Evolutionary conservation across 495 filamentous ascomycete genomes (phyloP).

Genomic region (Corynascus novoguineensis): DNA sequence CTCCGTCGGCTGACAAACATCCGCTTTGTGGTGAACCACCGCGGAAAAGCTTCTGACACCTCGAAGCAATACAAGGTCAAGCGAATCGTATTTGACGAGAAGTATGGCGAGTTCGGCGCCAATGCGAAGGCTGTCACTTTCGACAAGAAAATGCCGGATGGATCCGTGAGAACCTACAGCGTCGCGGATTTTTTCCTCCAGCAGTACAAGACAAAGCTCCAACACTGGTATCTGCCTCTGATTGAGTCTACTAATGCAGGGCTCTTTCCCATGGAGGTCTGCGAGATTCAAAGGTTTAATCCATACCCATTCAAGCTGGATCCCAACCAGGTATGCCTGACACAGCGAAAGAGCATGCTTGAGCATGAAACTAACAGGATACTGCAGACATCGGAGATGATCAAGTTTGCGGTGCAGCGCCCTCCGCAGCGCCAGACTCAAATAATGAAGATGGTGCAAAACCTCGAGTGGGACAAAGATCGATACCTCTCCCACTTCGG

Average conservation of each 20-base stretch:
- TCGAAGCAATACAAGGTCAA: constrained; percentile 58
- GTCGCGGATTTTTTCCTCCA: constrained; percentile 63
- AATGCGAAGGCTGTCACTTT: constrained; percentile 56
- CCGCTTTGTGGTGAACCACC: constrained; percentile 60
- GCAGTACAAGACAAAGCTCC: constrained; percentile 56
- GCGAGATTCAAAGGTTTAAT: constrained; percentile 54
- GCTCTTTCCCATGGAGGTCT: constrained; percentile 73
- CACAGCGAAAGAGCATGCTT: neutral
- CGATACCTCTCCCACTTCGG: constrained; percentile 61
- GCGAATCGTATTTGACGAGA: constrained; percentile 40
- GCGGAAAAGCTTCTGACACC: constrained; percentile 35
- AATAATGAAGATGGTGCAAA: constrained; percentile 58
- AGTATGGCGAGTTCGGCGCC: constrained; percentile 36
- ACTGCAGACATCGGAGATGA: constrained; percentile 69
- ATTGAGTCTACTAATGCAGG: constrained; percentile 63
- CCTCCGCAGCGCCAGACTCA: constrained; percentile 57
- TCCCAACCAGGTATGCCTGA: constrained; percentile 30
- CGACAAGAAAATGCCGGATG: constrained; percentile 48
- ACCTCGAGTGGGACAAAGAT: constrained; percentile 65
- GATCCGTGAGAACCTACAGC: constrained; percentile 38
- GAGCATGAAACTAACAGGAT: neutral
- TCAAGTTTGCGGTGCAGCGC: constrained; percentile 69
- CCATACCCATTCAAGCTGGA: constrained; percentile 75
- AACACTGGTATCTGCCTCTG: constrained; percentile 53
- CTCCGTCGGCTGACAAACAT: constrained; percentile 57